Conservation (phyloP, 305 asterid genomes). For the Fraxinus xanthoxyloides region DNA sequence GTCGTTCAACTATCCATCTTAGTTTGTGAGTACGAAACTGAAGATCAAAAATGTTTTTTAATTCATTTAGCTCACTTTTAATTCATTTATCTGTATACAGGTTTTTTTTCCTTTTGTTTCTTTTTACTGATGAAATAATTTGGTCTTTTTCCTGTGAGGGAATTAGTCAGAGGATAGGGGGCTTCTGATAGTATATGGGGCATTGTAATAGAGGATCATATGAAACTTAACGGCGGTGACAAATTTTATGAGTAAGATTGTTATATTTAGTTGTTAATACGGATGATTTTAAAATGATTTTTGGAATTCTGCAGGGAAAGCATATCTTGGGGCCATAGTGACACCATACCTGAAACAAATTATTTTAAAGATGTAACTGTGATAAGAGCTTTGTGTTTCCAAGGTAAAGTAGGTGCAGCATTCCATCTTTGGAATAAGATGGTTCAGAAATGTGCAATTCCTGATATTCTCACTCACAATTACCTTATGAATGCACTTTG, state of each 20-base stretch:
- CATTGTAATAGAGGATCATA: slow-evolving; percentile 11
- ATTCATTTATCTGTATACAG: neutral
- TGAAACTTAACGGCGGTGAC: neutral
- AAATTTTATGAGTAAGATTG: slow-evolving; percentile 2
- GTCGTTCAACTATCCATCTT: neutral
- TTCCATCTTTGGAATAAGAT: slow-evolving; percentile 50
- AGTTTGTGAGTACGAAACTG: neutral
- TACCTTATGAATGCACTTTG: slow-evolving; percentile 69
- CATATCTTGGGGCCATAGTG: slow-evolving; percentile 40
- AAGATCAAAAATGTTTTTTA: neutral
- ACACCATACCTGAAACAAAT: slow-evolving; percentile 27
- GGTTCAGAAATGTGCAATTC: slow-evolving; percentile 47
- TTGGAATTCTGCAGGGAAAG: slow-evolving; percentile 54
- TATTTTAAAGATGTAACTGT: slow-evolving; percentile 32
- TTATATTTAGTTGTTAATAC: neutral
- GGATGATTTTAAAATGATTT: neutral
- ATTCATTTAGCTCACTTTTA: neutral
- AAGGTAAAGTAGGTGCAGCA: slow-evolving; percentile 66
- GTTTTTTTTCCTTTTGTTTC: neutral
- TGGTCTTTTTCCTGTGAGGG: neutral
- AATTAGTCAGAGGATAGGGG: neutral
- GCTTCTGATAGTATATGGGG: neutral
- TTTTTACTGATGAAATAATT: neutral
- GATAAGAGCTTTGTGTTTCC: slow-evolving; percentile 61
- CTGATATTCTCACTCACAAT: slow-evolving; percentile 66